Evolutionary conservation across 108 stramenopile species (phyloP).

Genomic region (Discostella stelligeroides): DNA sequence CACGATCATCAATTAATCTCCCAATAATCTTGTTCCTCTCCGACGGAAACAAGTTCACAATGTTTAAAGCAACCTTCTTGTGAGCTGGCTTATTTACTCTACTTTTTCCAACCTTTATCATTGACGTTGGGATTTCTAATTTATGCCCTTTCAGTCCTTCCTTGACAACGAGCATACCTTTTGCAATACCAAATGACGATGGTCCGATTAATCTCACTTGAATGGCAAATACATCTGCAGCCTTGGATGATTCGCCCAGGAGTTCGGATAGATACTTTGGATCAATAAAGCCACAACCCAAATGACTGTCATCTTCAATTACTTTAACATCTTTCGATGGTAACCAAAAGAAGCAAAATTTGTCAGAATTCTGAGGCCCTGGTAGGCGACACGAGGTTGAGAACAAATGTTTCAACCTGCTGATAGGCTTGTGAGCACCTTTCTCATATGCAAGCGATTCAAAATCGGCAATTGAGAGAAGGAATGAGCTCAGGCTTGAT

Average conservation of each 20-base stretch:
- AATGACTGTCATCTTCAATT: slow-evolving; percentile 7
- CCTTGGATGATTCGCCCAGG: slow-evolving; percentile 4
- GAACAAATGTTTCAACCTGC: slow-evolving; percentile 7
- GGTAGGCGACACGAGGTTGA: slow-evolving; percentile 8
- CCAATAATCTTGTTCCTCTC: background rate
- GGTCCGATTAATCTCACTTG: slow-evolving; percentile 14
- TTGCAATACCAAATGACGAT: slow-evolving; percentile 3
- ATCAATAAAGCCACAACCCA: slow-evolving; percentile 14
- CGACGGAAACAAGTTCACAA: slow-evolving; percentile 18
- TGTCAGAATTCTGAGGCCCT: background rate
- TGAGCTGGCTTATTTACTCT: slow-evolving; percentile 20
- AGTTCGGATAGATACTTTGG: slow-evolving; percentile 2
- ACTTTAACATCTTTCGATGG: background rate
- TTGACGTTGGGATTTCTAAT: slow-evolving; percentile 50
- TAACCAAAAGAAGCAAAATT: slow-evolving; percentile 9
- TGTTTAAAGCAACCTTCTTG: slow-evolving; percentile 15
- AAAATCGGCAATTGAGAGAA: slow-evolving; percentile 9
- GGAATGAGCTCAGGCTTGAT: background rate
- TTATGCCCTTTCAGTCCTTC: background rate
- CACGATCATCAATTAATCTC: background rate
- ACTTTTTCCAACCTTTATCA: slow-evolving; percentile 50
- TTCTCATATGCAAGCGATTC: slow-evolving; percentile 13
- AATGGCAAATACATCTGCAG: slow-evolving; percentile 6
- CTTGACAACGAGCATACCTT: slow-evolving; percentile 15
- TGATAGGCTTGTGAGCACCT: background rate